Evolutionary conservation across 139 green algal genomes (phyloP).

Genomic region (Chlamydomonas sp.): DNA sequence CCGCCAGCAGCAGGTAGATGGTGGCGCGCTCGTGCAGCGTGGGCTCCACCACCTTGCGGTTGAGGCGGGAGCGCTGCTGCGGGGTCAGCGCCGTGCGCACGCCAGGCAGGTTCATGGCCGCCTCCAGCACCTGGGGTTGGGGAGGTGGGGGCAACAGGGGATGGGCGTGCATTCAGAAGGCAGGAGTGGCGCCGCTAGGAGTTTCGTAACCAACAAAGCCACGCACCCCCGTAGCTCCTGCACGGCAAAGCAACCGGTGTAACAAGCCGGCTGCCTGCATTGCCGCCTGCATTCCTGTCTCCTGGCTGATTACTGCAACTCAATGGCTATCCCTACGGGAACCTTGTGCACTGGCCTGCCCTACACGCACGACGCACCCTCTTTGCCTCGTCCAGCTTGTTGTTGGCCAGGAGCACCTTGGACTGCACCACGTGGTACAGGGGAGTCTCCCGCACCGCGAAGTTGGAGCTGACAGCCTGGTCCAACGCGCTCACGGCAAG

Average conservation of each 20-base stretch:
- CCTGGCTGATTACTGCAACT: too few species aligned
- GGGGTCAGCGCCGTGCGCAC: slow-evolving; percentile 49
- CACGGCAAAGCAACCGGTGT: too few species aligned
- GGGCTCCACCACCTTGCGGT: slow-evolving; percentile 43
- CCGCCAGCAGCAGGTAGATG: slow-evolving; percentile 75
- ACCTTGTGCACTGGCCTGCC: background rate
- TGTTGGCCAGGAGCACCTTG: slow-evolving; percentile 63
- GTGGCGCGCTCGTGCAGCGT: slow-evolving; percentile 68
- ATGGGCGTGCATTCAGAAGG: too few species aligned
- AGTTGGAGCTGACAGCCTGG: slow-evolving; percentile 65
- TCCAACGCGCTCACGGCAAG: slow-evolving; percentile 65
- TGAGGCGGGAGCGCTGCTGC: slow-evolving; percentile 51
- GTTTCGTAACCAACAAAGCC: too few species aligned
- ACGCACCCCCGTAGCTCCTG: too few species aligned
- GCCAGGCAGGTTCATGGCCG: slow-evolving; percentile 66
- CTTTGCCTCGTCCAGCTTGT: slow-evolving; percentile 67
- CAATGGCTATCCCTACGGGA: too few species aligned
- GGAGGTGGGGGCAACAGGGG: background rate
- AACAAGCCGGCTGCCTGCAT: too few species aligned
- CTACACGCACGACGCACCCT: slow-evolving; percentile 39
- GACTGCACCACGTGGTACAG: slow-evolving; percentile 71
- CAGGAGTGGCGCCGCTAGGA: too few species aligned
- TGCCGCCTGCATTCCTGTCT: too few species aligned
- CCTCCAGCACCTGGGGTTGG: slow-evolving; percentile 65
- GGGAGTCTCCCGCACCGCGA: slow-evolving; percentile 69